Percentiles rank a stretch among this genome's conserved stretches.
phyloP scores from a whole-genome alignment of 2,329 filamentous ascomycete species.

The Fusarium sp. region DNA sequence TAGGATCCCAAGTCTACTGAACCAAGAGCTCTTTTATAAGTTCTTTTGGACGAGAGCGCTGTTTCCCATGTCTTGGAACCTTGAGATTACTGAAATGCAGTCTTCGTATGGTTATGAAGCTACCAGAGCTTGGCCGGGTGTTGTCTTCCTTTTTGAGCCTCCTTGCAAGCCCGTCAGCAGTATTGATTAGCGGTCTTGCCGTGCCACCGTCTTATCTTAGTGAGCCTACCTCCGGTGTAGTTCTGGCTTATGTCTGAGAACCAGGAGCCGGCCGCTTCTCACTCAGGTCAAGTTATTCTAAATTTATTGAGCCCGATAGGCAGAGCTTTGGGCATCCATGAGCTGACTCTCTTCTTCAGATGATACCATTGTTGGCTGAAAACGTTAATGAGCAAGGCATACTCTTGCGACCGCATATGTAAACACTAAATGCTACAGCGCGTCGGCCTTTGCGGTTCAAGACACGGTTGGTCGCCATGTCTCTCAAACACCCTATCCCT shows the following conservation, averaged over 20 bases:
- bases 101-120: conserved; percentile 12
- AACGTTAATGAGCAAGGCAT: not conserved
- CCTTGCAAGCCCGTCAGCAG: conserved; percentile 11
- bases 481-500: conserved; percentile 6
- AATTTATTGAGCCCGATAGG: not conserved
- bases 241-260: not conserved
- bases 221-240: not conserved
- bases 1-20: not conserved
- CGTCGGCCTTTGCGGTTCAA: not conserved
- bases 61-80: not conserved
- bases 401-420: not conserved
- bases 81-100: not conserved
- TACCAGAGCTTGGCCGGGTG: conserved; percentile 1
- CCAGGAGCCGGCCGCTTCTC: not conserved
- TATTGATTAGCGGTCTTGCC: not conserved
- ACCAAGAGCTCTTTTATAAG: not conserved
- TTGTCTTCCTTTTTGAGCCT: conserved; percentile 2
- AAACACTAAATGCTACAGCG: not conserved
- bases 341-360: not conserved
- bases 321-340: not conserved
- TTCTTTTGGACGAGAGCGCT: not conserved
- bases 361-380: not conserved
- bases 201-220: not conserved
- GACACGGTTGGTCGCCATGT: not conserved
- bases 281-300: not conserved